These are phyloP conservation scores for Leonotis leonurus DNA, from an alignment of 257 asterid species.

Conservation along the genomic window DNA sequence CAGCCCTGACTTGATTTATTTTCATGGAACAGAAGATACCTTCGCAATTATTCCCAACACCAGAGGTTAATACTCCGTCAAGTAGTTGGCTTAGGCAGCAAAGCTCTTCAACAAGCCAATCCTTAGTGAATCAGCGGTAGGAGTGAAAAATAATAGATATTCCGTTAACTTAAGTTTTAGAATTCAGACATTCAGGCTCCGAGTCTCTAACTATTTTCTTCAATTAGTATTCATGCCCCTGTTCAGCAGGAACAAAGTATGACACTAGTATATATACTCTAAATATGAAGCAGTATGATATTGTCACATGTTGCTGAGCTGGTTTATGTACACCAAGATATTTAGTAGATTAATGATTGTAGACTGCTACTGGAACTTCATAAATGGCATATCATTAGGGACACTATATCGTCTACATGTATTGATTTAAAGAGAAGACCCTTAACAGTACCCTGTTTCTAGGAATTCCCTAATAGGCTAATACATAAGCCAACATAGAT, in stretches of 20 bases:
- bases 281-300: conserved; percentile 15
- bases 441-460: background rate
- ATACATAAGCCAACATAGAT: background rate
- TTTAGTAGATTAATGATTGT: background rate
- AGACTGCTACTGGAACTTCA: background rate
- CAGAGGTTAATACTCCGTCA: conserved; percentile 23
- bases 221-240: conserved; percentile 16
- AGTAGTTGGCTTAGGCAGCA: conserved; percentile 18
- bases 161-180: conserved; percentile 16
- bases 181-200: conserved; percentile 5
- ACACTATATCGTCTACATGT: background rate
- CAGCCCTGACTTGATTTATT: conserved; percentile 17
- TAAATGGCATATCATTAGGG: background rate
- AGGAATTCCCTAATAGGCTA: no score
- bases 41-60: conserved; percentile 15
- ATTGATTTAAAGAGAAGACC: background rate
- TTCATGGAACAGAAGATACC: conserved; percentile 21
- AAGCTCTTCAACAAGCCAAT: conserved; percentile 14
- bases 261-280: conserved; percentile 16
- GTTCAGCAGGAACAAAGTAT: conserved; percentile 21
- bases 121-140: conserved; percentile 15
- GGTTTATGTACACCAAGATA: background rate
- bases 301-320: background rate
- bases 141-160: background rate
- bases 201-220: conserved; percentile 15